Percentiles rank a stretch among this genome's conserved stretches.
These are phyloP conservation scores for Auricularia heimuer DNA, from an alignment of 768 basidiomycete genomes.

Conservation along the genomic window DNA sequence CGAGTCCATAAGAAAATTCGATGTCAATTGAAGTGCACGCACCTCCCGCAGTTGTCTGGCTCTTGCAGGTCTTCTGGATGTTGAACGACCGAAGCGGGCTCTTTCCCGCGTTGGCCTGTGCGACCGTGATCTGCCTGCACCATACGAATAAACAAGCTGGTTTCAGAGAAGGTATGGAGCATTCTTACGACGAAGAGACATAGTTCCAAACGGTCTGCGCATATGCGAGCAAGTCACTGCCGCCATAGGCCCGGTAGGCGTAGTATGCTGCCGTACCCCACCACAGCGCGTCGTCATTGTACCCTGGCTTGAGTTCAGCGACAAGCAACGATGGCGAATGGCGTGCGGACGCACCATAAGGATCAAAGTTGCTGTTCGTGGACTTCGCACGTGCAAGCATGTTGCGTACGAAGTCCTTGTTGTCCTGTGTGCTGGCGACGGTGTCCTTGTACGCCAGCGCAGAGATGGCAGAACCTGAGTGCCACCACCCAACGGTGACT, in stretches of 20 bases:
- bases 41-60: constrained; percentile 42
- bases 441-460: constrained; percentile 2
- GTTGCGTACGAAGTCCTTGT: background rate
- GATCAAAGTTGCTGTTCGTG: background rate
- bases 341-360: background rate
- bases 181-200: constrained; percentile 32
- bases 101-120: constrained; percentile 27
- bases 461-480: background rate
- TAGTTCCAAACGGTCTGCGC: constrained; percentile 42
- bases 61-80: constrained; percentile 34
- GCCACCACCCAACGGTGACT: constrained; percentile 1
- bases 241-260: constrained; percentile 38
- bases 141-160: background rate
- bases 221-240: constrained; percentile 31
- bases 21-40: too few relatives aligned
- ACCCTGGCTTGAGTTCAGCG: background rate
- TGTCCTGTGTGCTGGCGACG: background rate
- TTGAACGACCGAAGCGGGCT: constrained; percentile 34
- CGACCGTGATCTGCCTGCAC: constrained; percentile 33
- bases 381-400: background rate
- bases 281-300: constrained; percentile 22
- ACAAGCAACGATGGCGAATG: background rate
- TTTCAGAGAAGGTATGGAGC: constrained; percentile 10
- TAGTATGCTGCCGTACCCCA: constrained; percentile 46
- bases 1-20: too few relatives aligned